Percentiles rank a stretch among this genome's conserved stretches.
Evolutionary conservation across 2,329 filamentous ascomycete genomes (phyloP).

Genomic region (Colletotrichum chlorophyti): DNA sequence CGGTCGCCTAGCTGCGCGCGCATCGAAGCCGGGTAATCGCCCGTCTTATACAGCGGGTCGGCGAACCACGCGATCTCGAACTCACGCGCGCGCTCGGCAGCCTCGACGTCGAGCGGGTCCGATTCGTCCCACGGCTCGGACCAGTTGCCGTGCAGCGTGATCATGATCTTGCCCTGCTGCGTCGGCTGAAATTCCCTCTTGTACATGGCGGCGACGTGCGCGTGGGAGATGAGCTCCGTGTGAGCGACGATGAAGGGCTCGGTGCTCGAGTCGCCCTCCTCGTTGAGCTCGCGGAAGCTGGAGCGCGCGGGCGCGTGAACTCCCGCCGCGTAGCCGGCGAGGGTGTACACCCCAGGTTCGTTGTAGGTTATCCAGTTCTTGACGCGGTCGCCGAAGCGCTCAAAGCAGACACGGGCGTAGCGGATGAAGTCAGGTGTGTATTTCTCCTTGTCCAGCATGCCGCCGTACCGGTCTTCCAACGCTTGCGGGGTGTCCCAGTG

Average conservation of each 20-base stretch:
- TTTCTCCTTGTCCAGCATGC: slow-evolving; percentile 66
- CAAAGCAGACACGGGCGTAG: slow-evolving; percentile 65
- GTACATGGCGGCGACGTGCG: slow-evolving; percentile 44
- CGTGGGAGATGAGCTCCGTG: slow-evolving; percentile 47
- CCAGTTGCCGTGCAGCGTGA: slow-evolving; percentile 50
- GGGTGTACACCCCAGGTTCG: slow-evolving; percentile 41
- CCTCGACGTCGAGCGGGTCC: slow-evolving; percentile 42
- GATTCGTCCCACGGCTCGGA: slow-evolving; percentile 46
- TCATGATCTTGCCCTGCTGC: slow-evolving; percentile 47
- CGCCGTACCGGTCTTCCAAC: slow-evolving; percentile 65
- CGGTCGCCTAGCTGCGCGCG: slow-evolving; percentile 45
- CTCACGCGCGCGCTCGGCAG: slow-evolving; percentile 46
- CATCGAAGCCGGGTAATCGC: slow-evolving; percentile 48
- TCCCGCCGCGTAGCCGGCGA: slow-evolving; percentile 42
- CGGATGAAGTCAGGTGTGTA: slow-evolving; percentile 66
- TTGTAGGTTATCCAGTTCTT: slow-evolving; percentile 62
- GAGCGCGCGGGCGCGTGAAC: slow-evolving; percentile 40
- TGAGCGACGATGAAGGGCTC: slow-evolving; percentile 48
- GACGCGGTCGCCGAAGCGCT: slow-evolving; percentile 62
- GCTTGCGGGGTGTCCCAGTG: slow-evolving; percentile 70
- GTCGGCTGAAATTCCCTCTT: slow-evolving; percentile 44
- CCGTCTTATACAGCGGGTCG: slow-evolving; percentile 44
- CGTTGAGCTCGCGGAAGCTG: slow-evolving; percentile 38
- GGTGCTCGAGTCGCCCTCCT: slow-evolving; percentile 39
- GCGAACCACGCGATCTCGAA: slow-evolving; percentile 52